Evolutionary conservation across 306 rosid species (phyloP).

Genomic region (Lathyrus tuberosus): DNA sequence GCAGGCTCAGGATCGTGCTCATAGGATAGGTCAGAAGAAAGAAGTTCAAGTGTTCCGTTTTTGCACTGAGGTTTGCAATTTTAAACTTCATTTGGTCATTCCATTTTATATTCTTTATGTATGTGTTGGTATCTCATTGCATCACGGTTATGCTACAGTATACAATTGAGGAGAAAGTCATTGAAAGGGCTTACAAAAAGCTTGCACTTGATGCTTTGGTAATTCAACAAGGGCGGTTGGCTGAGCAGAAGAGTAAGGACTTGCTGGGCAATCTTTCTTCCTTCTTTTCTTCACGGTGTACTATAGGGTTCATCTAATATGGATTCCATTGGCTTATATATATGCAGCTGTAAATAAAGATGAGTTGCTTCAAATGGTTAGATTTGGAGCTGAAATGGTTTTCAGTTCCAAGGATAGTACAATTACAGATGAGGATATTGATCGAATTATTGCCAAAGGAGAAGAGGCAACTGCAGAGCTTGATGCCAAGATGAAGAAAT

Average conservation of each 20-base stretch:
- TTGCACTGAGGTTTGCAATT: conserved; percentile 80
- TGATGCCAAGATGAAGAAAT: conserved; percentile 98
- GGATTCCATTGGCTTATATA: conserved; percentile 21
- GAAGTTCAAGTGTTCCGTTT: conserved; percentile 99
- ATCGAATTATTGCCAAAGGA: conserved; percentile 96
- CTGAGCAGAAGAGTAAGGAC: conserved; percentile 91
- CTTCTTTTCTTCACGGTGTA: conserved; percentile 23
- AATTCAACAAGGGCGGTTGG: conserved; percentile 97
- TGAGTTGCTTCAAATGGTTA: conserved; percentile 97
- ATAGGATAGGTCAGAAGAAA: conserved; percentile 99
- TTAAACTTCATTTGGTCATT: conserved; percentile 17
- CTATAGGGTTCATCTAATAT: conserved; percentile 16
- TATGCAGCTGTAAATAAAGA: conserved; percentile 95
- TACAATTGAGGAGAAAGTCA: conserved; percentile 95
- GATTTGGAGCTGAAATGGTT: conserved; percentile 99
- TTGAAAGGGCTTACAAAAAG: conserved; percentile 98
- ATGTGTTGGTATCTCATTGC: conserved; percentile 19
- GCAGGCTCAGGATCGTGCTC: conserved; percentile 99
- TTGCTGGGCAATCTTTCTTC: not conserved
- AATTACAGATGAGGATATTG: conserved; percentile 97
- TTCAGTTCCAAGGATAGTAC: conserved; percentile 98
- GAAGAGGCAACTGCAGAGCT: conserved; percentile 99
- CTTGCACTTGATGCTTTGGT: conserved; percentile 99
- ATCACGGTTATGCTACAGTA: conserved; percentile 56
- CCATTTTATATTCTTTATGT: conserved; percentile 11